A percentile compares a stretch with the other conserved stretches of the same genome.
phyloP scores from a whole-genome alignment of 2,329 filamentous ascomycete species.

The Golovinomyces cichoracearum region DNA sequence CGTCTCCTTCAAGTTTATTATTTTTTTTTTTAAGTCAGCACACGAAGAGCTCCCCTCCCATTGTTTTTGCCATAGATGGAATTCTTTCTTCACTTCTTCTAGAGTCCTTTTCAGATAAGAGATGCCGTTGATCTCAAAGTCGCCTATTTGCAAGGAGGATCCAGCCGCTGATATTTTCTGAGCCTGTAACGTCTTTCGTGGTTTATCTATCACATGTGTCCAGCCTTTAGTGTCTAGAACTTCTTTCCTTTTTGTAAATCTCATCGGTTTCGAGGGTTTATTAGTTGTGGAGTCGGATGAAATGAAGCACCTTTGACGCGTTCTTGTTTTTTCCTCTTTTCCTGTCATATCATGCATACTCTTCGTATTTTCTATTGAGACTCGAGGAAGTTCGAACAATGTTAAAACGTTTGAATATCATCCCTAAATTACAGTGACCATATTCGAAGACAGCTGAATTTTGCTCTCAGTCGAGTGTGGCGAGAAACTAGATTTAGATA shows the following conservation, averaged over 20 bases:
- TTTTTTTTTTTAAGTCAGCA: slow-evolving; percentile 4
- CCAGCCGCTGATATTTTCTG: slow-evolving; percentile 2
- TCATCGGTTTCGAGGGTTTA: too few relatives aligned
- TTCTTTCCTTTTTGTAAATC: slow-evolving; percentile 12
- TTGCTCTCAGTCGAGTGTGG: too few relatives aligned
- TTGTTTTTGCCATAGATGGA: slow-evolving; percentile 7
- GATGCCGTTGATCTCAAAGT: slow-evolving; percentile 11
- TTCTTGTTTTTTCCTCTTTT: too few relatives aligned
- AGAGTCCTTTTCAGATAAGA: slow-evolving; percentile 12
- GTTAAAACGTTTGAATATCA: too few relatives aligned
- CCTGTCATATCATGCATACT: too few relatives aligned
- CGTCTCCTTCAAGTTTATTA: slow-evolving; percentile 2
- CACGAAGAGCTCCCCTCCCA: slow-evolving; percentile 11
- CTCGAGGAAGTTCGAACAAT: too few relatives aligned
- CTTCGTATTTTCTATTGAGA: too few relatives aligned
- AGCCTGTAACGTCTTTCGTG: slow-evolving; percentile 2
- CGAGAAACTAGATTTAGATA: too few relatives aligned
- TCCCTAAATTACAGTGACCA: too few relatives aligned
- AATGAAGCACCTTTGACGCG: too few relatives aligned
- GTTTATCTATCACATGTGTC: slow-evolving; percentile 14
- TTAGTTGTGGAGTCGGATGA: too few relatives aligned
- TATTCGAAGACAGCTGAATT: too few relatives aligned
- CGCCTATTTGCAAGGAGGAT: slow-evolving; percentile 7
- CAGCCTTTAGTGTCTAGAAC: slow-evolving; percentile 14
- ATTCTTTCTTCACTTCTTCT: slow-evolving; percentile 11